phyloP scores from a whole-genome alignment of 2,329 filamentous ascomycete species.

The Hypoxylon sp. region DNA sequence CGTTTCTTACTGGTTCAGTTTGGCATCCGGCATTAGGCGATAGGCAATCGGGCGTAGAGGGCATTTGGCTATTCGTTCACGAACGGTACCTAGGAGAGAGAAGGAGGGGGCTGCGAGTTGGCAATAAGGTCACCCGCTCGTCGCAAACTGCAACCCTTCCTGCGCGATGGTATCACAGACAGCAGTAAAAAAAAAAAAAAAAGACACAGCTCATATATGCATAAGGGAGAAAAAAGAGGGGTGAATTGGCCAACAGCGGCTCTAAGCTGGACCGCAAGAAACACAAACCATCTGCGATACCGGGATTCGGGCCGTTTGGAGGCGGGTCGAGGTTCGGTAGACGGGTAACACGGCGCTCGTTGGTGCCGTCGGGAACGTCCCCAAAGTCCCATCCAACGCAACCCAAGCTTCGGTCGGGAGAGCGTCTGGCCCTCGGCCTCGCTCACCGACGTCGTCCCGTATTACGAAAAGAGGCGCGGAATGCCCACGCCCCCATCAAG shows the following conservation, averaged over 20 bases:
- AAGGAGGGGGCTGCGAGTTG: not conserved
- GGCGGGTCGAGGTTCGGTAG: slow-evolving; percentile 11
- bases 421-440: too few relatives aligned
- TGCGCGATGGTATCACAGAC: slow-evolving; percentile 4
- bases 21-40: not conserved
- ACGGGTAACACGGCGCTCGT: not conserved
- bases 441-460: too few relatives aligned
- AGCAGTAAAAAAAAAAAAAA: too few relatives aligned
- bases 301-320: slow-evolving; percentile 21
- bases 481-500: too few relatives aligned
- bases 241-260: slow-evolving; percentile 20
- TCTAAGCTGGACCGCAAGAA: too few relatives aligned
- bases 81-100: not conserved
- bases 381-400: not conserved
- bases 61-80: too few relatives aligned
- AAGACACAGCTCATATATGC: slow-evolving; percentile 7
- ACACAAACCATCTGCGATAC: slow-evolving; percentile 5
- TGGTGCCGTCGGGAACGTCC: too few relatives aligned
- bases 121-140: not conserved
- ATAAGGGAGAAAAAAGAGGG: not conserved
- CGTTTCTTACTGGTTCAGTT: not conserved
- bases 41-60: not conserved
- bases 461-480: too few relatives aligned
- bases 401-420: not conserved
- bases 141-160: not conserved